Evolutionary conservation across 257 asterid genomes (phyloP).

Genomic region (Anisodus tanguticus): DNA sequence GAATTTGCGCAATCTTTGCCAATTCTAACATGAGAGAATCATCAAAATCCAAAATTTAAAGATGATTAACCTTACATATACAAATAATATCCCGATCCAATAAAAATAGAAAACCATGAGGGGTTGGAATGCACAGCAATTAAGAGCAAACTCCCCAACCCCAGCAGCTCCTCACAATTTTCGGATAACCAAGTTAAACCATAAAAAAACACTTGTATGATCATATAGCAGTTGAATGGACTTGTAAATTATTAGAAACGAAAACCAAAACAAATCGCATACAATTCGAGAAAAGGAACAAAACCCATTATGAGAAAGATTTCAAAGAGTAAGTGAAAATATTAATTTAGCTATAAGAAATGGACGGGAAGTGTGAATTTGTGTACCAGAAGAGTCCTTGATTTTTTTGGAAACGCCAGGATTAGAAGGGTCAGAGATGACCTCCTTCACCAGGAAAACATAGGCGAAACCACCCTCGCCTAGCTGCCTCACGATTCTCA

Average conservation of each 20-base stretch:
- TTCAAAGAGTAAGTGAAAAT: no score
- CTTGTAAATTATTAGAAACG: neutral
- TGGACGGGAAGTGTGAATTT: neutral
- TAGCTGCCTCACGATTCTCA: slow-evolving; percentile 82
- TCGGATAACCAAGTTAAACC: neutral
- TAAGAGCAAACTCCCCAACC: neutral
- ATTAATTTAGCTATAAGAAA: neutral
- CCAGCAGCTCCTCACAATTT: neutral
- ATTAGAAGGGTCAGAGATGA: slow-evolving; percentile 67
- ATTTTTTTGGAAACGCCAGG: slow-evolving; percentile 72
- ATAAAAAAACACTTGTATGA: neutral
- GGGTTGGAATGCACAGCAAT: neutral
- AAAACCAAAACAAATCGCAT: neutral
- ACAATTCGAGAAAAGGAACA: slow-evolving; percentile 7
- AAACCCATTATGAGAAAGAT: neutral
- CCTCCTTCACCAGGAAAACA: slow-evolving; percentile 90
- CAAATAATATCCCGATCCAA: neutral
- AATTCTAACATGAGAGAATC: neutral
- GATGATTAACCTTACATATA: slow-evolving; percentile 1
- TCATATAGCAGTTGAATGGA: neutral
- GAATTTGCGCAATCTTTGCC: slow-evolving; percentile 14
- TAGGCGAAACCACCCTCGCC: slow-evolving; percentile 98
- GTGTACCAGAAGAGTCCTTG: slow-evolving; percentile 84
- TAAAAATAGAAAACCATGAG: neutral
- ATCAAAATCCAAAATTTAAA: neutral